A percentile compares a stretch with the other conserved stretches of the same genome.
These are phyloP conservation scores for Aspergillus egyptiacus DNA, from an alignment of 495 filamentous ascomycete species.

Conservation along the genomic window DNA sequence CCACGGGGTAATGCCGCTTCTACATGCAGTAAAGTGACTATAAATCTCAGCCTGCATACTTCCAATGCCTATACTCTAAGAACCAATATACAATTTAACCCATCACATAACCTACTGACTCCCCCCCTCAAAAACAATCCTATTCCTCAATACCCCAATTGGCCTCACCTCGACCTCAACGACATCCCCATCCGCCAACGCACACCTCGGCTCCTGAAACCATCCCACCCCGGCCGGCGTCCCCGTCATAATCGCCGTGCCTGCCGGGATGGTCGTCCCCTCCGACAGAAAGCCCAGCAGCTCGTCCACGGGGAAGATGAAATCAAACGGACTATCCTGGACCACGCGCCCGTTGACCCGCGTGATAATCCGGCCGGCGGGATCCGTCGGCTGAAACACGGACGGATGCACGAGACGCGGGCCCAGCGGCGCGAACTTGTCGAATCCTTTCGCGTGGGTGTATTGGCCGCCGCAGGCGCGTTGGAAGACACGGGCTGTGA, in stretches of 20 bases:
- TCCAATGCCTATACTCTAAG: too few species aligned
- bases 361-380: background rate
- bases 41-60: too few species aligned
- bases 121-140: background rate
- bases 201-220: constrained; percentile 36
- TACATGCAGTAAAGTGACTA: too few species aligned
- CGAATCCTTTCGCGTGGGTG: background rate
- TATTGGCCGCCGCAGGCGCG: background rate
- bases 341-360: background rate
- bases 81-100: too few species aligned
- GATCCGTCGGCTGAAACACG: background rate
- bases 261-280: constrained; percentile 62
- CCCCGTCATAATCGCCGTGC: constrained; percentile 67
- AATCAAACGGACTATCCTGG: background rate
- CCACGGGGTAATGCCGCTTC: too few species aligned
- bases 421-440: background rate
- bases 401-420: background rate
- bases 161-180: constrained; percentile 24
- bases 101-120: too few species aligned
- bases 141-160: background rate
- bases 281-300: too few species aligned
- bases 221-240: constrained; percentile 42
- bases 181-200: constrained; percentile 35
- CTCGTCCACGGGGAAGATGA: too few species aligned
- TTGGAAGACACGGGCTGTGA: background rate